phyloP scores from a whole-genome alignment of 2,329 filamentous ascomycete species.

The Aspergillus persii region DNA sequence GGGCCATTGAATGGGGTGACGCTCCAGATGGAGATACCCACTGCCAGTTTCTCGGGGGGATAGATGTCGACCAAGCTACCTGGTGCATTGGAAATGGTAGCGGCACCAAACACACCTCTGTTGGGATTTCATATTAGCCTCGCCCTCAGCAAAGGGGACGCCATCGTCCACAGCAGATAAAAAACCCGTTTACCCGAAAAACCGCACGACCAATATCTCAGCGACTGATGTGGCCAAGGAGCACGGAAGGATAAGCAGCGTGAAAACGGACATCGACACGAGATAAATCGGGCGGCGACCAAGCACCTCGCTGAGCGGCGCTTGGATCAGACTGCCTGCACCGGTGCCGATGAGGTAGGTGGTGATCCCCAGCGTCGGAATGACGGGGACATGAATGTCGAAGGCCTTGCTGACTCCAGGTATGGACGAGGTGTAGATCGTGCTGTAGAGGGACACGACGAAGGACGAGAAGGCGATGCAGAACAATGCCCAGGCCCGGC shows the following conservation, averaged over 20 bases:
- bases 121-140: too few relatives aligned
- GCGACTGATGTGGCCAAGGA: slow-evolving; percentile 51
- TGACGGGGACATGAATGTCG: slow-evolving; percentile 51
- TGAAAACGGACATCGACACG: slow-evolving; percentile 58
- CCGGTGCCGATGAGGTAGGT: slow-evolving; percentile 72
- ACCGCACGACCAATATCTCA: slow-evolving; percentile 15
- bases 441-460: slow-evolving; percentile 52
- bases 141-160: too few relatives aligned
- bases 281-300: slow-evolving; percentile 56
- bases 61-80: slow-evolving; percentile 76
- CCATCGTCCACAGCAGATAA: too few relatives aligned
- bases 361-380: slow-evolving; percentile 65
- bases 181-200: slow-evolving; percentile 3
- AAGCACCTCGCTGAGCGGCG: slow-evolving; percentile 52
- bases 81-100: slow-evolving; percentile 72
- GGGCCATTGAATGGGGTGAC: slow-evolving; percentile 75
- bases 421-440: slow-evolving; percentile 67
- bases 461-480: too few relatives aligned
- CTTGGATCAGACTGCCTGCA: slow-evolving; percentile 63
- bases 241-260: slow-evolving; percentile 64
- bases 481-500: too few relatives aligned
- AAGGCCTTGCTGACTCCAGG: slow-evolving; percentile 66
- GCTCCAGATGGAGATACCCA: slow-evolving; percentile 75
- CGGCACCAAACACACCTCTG: slow-evolving; percentile 58
- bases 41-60: slow-evolving; percentile 66